These are phyloP conservation scores for Ochetophila trinervis DNA, from an alignment of 306 rosid species.

Conservation along the genomic window DNA sequence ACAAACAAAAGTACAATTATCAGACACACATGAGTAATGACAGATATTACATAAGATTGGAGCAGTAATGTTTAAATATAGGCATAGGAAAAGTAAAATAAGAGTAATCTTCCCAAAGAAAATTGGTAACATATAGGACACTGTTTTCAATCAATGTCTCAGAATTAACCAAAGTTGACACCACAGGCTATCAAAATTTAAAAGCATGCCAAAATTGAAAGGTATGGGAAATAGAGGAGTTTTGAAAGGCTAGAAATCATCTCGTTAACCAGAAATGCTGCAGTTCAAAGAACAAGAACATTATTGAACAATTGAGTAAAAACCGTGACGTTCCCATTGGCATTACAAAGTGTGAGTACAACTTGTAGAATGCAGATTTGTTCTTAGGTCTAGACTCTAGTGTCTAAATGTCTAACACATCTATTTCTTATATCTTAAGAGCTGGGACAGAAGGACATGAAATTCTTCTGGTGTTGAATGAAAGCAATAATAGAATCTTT, in stretches of 20 bases:
- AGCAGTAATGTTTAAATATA: background rate
- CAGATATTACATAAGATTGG: background rate
- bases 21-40: conserved; percentile 3
- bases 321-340: background rate
- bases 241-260: background rate
- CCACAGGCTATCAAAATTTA: background rate
- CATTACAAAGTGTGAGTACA: too few species aligned
- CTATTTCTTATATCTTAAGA: too few species aligned
- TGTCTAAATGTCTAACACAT: too few species aligned
- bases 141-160: background rate
- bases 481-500: too few species aligned
- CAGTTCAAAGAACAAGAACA: background rate
- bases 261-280: background rate
- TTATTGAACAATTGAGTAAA: background rate
- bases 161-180: background rate
- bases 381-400: too few species aligned
- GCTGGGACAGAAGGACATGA: too few species aligned
- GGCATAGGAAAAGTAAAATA: background rate
- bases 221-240: background rate
- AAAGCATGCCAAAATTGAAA: background rate
- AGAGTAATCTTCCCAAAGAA: conserved; percentile 8
- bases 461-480: too few species aligned
- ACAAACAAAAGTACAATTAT: conserved; percentile 27
- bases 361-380: too few species aligned
- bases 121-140: background rate